Evolutionary conservation across 2,329 filamentous ascomycete species (phyloP), one percentile per base, ranked within the genome.

Genomic region (Pseudopithomyces chartarum): DNA sequence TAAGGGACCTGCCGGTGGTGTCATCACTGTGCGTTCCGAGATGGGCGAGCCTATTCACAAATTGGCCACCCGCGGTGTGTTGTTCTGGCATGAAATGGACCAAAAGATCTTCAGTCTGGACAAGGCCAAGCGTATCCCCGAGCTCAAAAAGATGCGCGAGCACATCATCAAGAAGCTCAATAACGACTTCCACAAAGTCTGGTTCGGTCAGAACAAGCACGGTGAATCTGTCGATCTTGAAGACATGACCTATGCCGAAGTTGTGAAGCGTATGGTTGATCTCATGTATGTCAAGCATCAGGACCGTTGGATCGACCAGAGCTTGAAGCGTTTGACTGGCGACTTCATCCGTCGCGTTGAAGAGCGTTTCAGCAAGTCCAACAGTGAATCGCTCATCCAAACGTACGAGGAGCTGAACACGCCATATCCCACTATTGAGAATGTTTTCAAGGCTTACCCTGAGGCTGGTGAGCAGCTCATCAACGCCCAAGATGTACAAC

Each of bases 1-100:
- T 70, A 78, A 75, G 80, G 91, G 91, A 17, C 84, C 92, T 23
- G 90, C 93, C 55, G 95, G 95, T 69, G 95, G 95, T 74, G 87
- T 99, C 61, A 94, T 99, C 69, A 99, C 95, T 26, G 95, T 99
- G 47, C 87, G 92, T 62, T 99, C 95, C 1, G 95, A 99, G 80
- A 99, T 99, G 96, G 96, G 95, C 44, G 95, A 99, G 82, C 96
- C 95, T 6, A 99, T 99, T 60, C 95, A 99, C 83, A 99, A 99
- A 82, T 86, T 99, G 57, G 96, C 95, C 15, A 99, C 95, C 47
- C 90, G 96, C 57, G 95, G 95, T 85, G 93, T 99, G 46, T 83
- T 87, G 53, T 97, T 99, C 83, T 99, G 95, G 95, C 89, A 92
- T 48, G 96, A 99, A 80, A 97, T 99, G 92, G 95, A 99, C 73